These are phyloP conservation scores for Sodiomyces alkalinus DNA, from an alignment of 2,329 filamentous ascomycete genomes.

Conservation along the genomic window DNA sequence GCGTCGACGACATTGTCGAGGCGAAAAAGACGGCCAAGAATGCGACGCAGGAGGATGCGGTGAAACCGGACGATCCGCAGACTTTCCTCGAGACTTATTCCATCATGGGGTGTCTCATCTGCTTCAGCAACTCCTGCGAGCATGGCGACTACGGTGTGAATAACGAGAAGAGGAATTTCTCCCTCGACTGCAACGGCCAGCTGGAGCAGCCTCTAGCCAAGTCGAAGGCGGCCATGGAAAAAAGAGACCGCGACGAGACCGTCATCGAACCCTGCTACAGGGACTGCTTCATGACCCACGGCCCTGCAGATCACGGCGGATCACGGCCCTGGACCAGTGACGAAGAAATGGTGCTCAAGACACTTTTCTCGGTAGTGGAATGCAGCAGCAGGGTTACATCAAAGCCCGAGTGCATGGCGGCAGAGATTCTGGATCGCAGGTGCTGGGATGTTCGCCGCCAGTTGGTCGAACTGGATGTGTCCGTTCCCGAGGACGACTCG, in stretches of 20 bases:
- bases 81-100: conserved; percentile 38
- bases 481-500: conserved; percentile 12
- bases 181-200: conserved; percentile 21
- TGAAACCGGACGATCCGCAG: conserved; percentile 15
- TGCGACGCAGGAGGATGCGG: conserved; percentile 15
- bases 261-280: conserved; percentile 1
- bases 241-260: conserved; percentile 1
- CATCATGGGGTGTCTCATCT: conserved; percentile 41
- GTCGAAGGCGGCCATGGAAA: not conserved
- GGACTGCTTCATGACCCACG: conserved; percentile 2
- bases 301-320: not conserved
- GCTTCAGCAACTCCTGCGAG: conserved; percentile 44
- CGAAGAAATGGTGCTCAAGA: conserved; percentile 31
- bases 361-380: conserved; percentile 27
- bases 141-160: conserved; percentile 42
- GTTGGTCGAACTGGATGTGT: conserved; percentile 22
- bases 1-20: conserved; percentile 37
- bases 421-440: conserved; percentile 31
- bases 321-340: conserved; percentile 27
- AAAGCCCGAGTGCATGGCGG: conserved; percentile 32
- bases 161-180: conserved; percentile 36
- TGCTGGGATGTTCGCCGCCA: conserved; percentile 37
- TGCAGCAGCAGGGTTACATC: conserved; percentile 23
- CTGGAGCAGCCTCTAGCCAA: conserved; percentile 1
- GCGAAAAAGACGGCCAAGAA: conserved; percentile 38